Evolutionary conservation across 2,329 filamentous ascomycete species (phyloP), one percentile per base, ranked within the genome.

Genomic region (Diaporthe eres): DNA sequence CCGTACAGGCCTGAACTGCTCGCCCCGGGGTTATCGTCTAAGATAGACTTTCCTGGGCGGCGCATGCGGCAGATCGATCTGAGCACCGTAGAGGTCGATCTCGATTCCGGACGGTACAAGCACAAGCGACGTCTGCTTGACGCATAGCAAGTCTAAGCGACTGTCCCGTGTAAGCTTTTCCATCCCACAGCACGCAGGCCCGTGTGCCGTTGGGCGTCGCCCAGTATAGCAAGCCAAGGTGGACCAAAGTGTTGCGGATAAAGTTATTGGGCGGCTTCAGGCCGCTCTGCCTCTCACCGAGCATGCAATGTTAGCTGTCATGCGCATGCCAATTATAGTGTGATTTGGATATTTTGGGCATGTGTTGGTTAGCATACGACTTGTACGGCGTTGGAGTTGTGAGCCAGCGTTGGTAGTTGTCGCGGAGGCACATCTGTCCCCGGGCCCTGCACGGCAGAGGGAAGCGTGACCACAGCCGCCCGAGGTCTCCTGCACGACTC

Each of bases 151-250:
- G 65, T 53, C 65, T 53, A 31, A 42, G 31, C 37, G n/a, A 31
- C 13, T 49, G 39, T 65, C 61, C 42, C 6, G 42, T 53, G 65
- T 42, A 70, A 70, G 47, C 65, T 70, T 70, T 70, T 39, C 49
- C 34, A 47, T 42, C 65, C 34, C 7, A 25, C 65, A 42, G 65
- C 65, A 55, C 12, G 31, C 17, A 53, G 47, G 47, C 4, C 47
- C 47, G 22, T 53, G 65, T 68, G 61, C 47, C 65, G n/a, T 68
- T 53, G 65, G 47, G 65, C 47, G 2, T 55, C 47, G 19, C 12
- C 10, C 12, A 47, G 55, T 8, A 22, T 25, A 8, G 31, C 4
- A 13, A 39, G 57, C 57, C 34, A 60, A 39, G 19, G 9, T 10
- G 15, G 28, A 22, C 34, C 22, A 3, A 25, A 39, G n/a, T 55